Evolutionary conservation across 208 protist species (phyloP), one percentile per base, ranked within the genome.

Genomic region (Leishmania martiniquensis): DNA sequence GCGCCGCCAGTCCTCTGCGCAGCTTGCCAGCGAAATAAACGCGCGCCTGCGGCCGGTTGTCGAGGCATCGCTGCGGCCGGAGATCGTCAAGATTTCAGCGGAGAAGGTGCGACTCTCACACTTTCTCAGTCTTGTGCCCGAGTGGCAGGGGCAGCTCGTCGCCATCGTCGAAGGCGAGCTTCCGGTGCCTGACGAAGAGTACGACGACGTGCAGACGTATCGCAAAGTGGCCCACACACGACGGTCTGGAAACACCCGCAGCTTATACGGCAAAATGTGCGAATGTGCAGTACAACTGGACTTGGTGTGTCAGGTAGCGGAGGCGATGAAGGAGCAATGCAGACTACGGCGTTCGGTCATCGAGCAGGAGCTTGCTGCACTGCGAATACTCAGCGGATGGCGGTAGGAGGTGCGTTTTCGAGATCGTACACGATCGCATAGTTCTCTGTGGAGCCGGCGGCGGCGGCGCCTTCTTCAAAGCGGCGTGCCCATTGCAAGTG

Each of bases 81-180:
- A 96, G 68, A 79, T 96, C 37, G 86, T 94, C 45, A 94, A 94
- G 77, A 77, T 94, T 47, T 82, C 87, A 4, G 62, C 80, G 6
- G 89, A 74, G 52, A 90, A 91, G 72, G 90, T 92, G 60, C 83
- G 87, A 3, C 86, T 93, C 29, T 90, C 92, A 2, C 89, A 92
- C 60, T 93, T 93, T 62, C 45, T 93, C 37, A 94, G 80, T 62
- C 87, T 96, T 42, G 86, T 96, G 32, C 89, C 92, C n/a, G 92
- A 94, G 85, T 91, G 89, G 84, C 92, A 96, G 86, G 85, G 87
- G 72, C 79, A 86, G 54, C 75, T 96, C 13, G 87, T 91, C 34
- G 34, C 75, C 32, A 60, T 83, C 32, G 90, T 93, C 39, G 92
- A 96, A 68, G 90, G 90, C 15, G 81, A 93, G 59, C 85, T 96